These are phyloP conservation scores for Metahyphopichia silvanorum DNA, from an alignment of 805 yeast species.

Conservation along the genomic window DNA sequence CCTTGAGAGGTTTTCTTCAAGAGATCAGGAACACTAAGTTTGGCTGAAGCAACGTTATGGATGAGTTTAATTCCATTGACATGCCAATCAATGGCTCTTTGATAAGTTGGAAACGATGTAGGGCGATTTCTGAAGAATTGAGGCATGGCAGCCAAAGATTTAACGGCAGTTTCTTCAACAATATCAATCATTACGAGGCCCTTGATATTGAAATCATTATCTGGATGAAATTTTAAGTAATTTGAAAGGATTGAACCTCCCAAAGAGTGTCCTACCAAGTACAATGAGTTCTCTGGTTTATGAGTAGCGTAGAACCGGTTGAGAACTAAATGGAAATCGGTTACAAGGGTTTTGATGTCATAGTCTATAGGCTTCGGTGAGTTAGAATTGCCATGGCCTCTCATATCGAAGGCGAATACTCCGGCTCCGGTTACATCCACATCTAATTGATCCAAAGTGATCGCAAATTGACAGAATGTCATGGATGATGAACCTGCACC, in stretches of 20 bases:
- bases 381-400: slow-evolving; percentile 72
- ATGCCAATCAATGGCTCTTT: slow-evolving; percentile 82
- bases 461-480: slow-evolving; percentile 62
- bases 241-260: slow-evolving; percentile 81
- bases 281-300: slow-evolving; percentile 31
- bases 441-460: slow-evolving; percentile 21
- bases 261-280: slow-evolving; percentile 83
- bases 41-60: slow-evolving; percentile 59
- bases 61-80: slow-evolving; percentile 48
- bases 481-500: slow-evolving; percentile 93
- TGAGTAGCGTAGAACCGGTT: slow-evolving; percentile 25
- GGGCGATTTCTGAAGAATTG: slow-evolving; percentile 69
- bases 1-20: slow-evolving; percentile 25
- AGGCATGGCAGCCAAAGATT: slow-evolving; percentile 65
- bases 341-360: slow-evolving; percentile 48
- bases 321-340: slow-evolving; percentile 56
- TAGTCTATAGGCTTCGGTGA: slow-evolving; percentile 20
- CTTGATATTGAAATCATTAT: slow-evolving; percentile 30
- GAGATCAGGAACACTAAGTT: slow-evolving; percentile 73
- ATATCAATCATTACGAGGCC: slow-evolving; percentile 86
- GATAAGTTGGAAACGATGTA: slow-evolving; percentile 43
- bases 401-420: slow-evolving; percentile 66
- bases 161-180: slow-evolving; percentile 88
- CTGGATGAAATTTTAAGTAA: slow-evolving; percentile 27
- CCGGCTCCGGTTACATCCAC: slow-evolving; percentile 35